Percentiles rank a stretch among this genome's conserved stretches.
Evolutionary conservation across 208 protist species (phyloP).

Genomic region (Acanthamoeba lenticulata): DNA sequence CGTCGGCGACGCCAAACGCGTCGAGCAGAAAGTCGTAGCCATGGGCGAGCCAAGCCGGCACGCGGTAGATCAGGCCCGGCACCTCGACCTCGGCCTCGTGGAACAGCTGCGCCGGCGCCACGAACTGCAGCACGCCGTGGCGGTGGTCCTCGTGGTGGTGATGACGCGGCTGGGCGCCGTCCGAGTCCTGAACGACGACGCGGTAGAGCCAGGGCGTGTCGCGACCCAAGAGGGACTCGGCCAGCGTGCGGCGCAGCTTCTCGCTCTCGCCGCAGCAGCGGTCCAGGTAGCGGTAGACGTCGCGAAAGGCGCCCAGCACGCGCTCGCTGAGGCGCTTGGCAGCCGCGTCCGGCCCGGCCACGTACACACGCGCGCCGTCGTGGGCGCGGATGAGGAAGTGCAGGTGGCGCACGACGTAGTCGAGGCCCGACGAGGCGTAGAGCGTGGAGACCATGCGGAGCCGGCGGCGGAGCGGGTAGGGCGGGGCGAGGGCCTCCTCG

Average conservation of each 20-base stretch:
- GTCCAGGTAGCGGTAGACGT: conserved; percentile 55
- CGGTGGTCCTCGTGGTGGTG: background rate
- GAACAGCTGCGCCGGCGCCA: conserved; percentile 7
- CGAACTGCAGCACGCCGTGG: background rate
- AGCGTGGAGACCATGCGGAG: conserved; percentile 28
- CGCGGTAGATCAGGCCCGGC: conserved; percentile 11
- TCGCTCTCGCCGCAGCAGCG: conserved; percentile 56
- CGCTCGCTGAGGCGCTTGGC: conserved; percentile 12
- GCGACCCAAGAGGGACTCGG: background rate
- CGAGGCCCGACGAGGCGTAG: background rate
- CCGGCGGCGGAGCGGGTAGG: background rate
- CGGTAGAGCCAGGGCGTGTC: conserved; percentile 33
- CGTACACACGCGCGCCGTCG: background rate
- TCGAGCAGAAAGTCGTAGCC: conserved; percentile 54
- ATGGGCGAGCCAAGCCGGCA: conserved; percentile 40
- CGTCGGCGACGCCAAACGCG: background rate
- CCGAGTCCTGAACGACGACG: background rate
- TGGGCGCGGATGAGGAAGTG: conserved; percentile 31
- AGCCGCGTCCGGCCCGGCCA: background rate
- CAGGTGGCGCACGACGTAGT: conserved; percentile 29
- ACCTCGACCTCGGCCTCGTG: conserved; percentile 40
- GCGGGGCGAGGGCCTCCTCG: background rate
- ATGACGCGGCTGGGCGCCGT: background rate
- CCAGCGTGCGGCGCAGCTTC: background rate
- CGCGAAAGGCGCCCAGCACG: conserved; percentile 1